Evolutionary conservation across 2,329 filamentous ascomycete genomes (phyloP), one percentile per base, ranked within the genome.

Genomic region (Lachnellula hyalina): DNA sequence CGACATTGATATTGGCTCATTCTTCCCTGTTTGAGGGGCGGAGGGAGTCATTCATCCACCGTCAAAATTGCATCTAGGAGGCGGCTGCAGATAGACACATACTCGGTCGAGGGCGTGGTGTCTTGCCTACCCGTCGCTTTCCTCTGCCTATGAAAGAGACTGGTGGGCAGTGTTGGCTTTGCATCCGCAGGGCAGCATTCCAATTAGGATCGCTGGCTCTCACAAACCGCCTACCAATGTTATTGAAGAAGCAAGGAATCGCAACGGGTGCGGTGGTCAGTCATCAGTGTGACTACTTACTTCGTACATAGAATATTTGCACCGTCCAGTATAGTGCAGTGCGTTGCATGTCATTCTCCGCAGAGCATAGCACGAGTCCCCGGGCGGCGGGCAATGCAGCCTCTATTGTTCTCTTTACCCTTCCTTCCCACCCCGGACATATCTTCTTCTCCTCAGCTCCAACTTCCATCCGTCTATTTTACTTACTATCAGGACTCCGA

Each of bases 21-120:
- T 48, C 28, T 32, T 32, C 51, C 54, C 54, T 50, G 54, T 47
- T 47, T 53, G 42, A 45, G 42, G 28, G 38, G 42, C 15, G 41
- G 41, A 45, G 47, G 51, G 51, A 54, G 51, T 51, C 55, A 57
- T 57, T 52, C 47, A 45, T 45, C 55, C 36, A 46, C 50, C 42
- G 19, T 12, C 28, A 42, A 25, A 55, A 58, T 48, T 53, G 56
- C 53, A 38, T 42, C 25, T 21, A 47, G 38, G 41, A 32, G 35
- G 19, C 15, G 19, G 25, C 25, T 44, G 49, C 47, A 35, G 32
- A 47, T 32, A 55, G 15, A 47, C 34, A 55, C 44, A 50, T 46
- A n/a, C 46, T 53, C 51, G 46, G 51, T 48, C 51, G 44, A 49
- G 40, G 47, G 50, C 47, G 53, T 48, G 47, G 52, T 28, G 47